Evolutionary conservation across 139 green algal species (phyloP).

Genomic region (Chlamydomonas applanata): DNA sequence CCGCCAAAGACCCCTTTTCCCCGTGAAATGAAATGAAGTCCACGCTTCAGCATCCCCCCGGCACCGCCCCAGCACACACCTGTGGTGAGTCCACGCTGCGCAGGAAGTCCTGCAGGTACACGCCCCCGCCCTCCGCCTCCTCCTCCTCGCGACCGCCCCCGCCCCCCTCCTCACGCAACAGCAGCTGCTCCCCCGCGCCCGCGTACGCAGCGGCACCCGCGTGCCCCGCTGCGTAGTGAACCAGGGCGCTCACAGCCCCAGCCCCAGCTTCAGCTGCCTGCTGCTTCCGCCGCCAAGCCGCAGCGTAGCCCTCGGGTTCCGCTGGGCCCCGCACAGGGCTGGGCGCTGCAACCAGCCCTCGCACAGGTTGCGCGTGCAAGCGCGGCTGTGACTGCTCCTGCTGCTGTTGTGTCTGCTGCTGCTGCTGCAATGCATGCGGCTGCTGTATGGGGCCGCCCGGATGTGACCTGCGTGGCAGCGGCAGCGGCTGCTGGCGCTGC

Average conservation of each 20-base stretch:
- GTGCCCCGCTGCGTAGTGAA: too few species aligned
- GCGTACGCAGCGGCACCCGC: not conserved
- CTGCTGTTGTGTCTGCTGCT: not conserved
- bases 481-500: not conserved
- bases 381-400: not conserved
- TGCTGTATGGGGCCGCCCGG: too few species aligned
- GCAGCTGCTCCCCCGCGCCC: too few species aligned
- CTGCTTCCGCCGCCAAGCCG: too few species aligned
- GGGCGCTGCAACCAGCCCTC: not conserved
- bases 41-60: not conserved
- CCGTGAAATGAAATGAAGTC: not conserved
- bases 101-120: slow-evolving; percentile 13
- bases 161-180: too few species aligned
- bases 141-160: too few species aligned
- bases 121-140: not conserved
- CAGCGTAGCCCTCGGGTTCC: not conserved
- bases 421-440: not conserved
- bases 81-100: not conserved
- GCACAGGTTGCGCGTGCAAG: too few species aligned
- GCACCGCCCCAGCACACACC: not conserved
- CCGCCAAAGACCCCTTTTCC: too few species aligned
- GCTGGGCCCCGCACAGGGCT: not conserved
- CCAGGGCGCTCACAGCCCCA: too few species aligned
- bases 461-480: too few species aligned
- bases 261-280: too few species aligned